Base-by-base conservation (phyloP, 371 early-diverging fungal genomes). In the Entomophthora muscae region DNA sequence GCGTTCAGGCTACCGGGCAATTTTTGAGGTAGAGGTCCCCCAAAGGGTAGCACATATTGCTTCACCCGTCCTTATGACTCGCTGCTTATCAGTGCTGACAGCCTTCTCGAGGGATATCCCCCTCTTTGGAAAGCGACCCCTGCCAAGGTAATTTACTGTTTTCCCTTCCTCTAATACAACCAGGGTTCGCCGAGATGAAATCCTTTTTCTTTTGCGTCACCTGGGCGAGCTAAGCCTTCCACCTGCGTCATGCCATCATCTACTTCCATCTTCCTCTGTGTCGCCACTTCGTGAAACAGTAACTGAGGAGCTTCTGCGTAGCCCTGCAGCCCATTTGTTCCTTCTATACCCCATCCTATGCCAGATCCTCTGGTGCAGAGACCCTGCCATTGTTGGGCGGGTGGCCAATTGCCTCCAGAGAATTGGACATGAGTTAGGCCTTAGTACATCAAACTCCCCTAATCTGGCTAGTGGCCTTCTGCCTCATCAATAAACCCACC, bases 181-280 rank as follows among this genome's bases (percentile, higher is more conserved):
- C 68, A 82, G 87, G 68, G 76, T 86, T 22, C 83, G 89, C 24
- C 80, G 83, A 58, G 85, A 83, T 65, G 89, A 91, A 63, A 78
- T 90, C 56, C 67, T 81, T 1, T 71, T 83, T 63, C 73, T 90
- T 27, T 73, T 93, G 60, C 68, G 74, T 51, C 80, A 81, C 57
- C 70, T 88, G 32, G 76, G 80, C 26, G 76, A 77, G 32, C 72
- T 90, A 51, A 61, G 79, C 27, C 73, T 88, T 56, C 80, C 78
- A 30, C 70, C 72, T 17, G 71, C 78, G 32, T 74, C 77, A 51
- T 65, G 42, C 17, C 23, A 65, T 10, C n/a, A 26, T n/a, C 32
- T 17, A 22, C 28, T 17, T 17, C 29, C 42, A 23, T 21, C 29
- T 22, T 22, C 56, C n/a, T 33, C 24, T 22, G 56, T 10, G 7